Percentiles rank a stretch among this genome's conserved stretches.
Evolutionary conservation across 1,139 yeast species (phyloP).

Genomic region (Kodamaea plutei): DNA sequence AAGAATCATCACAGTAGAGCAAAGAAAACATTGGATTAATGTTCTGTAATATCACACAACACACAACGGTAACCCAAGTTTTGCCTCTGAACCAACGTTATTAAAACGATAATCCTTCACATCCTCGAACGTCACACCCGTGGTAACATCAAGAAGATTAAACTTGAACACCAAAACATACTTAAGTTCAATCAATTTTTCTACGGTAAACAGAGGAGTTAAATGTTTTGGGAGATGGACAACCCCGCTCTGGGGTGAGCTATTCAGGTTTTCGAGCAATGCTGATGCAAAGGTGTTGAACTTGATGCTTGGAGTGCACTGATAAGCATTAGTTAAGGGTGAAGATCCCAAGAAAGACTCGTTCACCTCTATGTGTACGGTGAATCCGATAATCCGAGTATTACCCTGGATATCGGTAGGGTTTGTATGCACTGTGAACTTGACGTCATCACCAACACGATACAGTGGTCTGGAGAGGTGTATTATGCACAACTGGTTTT

Average conservation of each 20-base stretch:
- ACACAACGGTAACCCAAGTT: conserved; percentile 25
- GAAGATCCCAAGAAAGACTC: conserved; percentile 28
- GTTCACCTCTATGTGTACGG: conserved; percentile 38
- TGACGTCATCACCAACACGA: conserved; percentile 48
- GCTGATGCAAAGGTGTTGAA: conserved; percentile 33
- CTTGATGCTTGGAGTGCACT: conserved; percentile 37
- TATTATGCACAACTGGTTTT: conserved; percentile 30
- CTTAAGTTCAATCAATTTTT: conserved; percentile 34
- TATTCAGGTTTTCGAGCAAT: conserved; percentile 10
- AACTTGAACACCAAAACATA: conserved; percentile 39
- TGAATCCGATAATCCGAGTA: conserved; percentile 31
- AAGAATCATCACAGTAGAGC: too few relatives aligned
- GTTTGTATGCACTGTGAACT: conserved; percentile 25
- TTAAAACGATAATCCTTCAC: conserved; percentile 23
- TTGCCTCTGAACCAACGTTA: conserved; percentile 31
- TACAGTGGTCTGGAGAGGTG: conserved; percentile 41
- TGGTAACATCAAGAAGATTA: conserved; percentile 26
- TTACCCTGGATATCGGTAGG: conserved; percentile 13
- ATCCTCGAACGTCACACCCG: conserved; percentile 8
- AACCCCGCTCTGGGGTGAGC: conserved; percentile 17
- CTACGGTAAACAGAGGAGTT: conserved; percentile 37
- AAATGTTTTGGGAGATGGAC: conserved; percentile 32
- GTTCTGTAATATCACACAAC: too few relatives aligned
- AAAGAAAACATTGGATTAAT: too few relatives aligned
- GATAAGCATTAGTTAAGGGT: conserved; percentile 27